phyloP scores from a whole-genome alignment of 1,284 basidiomycete species.

The Ceratobasidium sp. region DNA sequence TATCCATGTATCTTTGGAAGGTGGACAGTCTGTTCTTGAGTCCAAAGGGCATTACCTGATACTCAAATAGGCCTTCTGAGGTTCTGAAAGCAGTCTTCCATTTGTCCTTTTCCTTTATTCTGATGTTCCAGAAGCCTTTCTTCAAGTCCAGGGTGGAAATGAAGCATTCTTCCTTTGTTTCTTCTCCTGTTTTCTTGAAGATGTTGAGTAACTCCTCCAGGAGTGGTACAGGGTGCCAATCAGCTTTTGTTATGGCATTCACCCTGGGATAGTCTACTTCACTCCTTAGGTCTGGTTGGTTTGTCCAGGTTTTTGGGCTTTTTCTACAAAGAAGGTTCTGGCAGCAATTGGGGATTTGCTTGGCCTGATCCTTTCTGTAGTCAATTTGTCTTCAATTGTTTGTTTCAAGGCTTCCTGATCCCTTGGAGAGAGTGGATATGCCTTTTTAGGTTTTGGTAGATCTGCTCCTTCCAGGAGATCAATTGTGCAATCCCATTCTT shows the following conservation, averaged over 20 bases:
- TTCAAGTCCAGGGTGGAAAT: slow-evolving; percentile 24
- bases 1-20: slow-evolving; percentile 14
- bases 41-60: slow-evolving; percentile 33
- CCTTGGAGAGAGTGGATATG: too few species aligned
- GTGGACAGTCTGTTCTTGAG: too few species aligned
- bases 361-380: background rate
- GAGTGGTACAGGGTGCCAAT: too few species aligned
- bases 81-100: too few species aligned
- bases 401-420: background rate
- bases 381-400: slow-evolving; percentile 1
- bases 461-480: background rate
- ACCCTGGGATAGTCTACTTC: slow-evolving; percentile 7
- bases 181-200: background rate
- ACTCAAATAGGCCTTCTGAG: slow-evolving; percentile 42
- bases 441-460: background rate
- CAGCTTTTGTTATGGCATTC: too few species aligned
- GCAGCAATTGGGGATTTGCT: background rate
- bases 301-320: slow-evolving; percentile 10
- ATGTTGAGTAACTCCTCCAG: too few species aligned
- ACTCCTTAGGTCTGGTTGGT: background rate
- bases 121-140: too few species aligned
- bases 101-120: too few species aligned
- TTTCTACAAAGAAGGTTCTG: slow-evolving; percentile 16
- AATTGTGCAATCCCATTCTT: background rate
- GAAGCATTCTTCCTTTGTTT: slow-evolving; percentile 9